These are phyloP conservation scores for Globisporangium rhizosaccharum DNA, from an alignment of 352 stramenopile genomes.

Conservation along the genomic window DNA sequence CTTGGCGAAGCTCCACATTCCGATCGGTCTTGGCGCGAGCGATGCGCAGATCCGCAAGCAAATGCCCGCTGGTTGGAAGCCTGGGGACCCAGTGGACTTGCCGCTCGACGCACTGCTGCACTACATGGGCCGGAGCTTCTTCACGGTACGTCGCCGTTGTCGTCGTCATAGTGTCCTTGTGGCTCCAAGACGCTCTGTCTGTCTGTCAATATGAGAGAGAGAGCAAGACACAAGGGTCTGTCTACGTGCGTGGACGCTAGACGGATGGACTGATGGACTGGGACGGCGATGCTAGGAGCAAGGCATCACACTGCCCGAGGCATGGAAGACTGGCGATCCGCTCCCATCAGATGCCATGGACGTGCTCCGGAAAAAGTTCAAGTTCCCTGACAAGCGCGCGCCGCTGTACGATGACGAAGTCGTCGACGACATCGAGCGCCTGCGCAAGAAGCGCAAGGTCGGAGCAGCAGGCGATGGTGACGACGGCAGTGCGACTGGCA, in stretches of 20 bases:
- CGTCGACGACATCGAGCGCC: conserved; percentile 56
- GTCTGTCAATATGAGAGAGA: too few species aligned
- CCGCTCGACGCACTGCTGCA: conserved; percentile 71
- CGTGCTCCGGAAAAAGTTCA: conserved; percentile 75
- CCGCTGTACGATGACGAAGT: conserved; percentile 72
- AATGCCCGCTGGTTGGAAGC: conserved; percentile 75
- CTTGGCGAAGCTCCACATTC: conserved; percentile 50
- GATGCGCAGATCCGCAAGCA: conserved; percentile 72
- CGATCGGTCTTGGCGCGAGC: conserved; percentile 59
- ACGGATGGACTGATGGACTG: background rate
- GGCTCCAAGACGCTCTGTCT: too few species aligned
- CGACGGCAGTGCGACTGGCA: conserved; percentile 22
- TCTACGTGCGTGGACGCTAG: background rate
- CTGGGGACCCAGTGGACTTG: conserved; percentile 72
- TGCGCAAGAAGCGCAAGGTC: conserved; percentile 67
- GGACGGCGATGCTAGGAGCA: conserved; percentile 35
- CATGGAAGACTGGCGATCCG: conserved; percentile 66
- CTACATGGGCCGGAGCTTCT: conserved; percentile 76
- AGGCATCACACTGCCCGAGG: conserved; percentile 58
- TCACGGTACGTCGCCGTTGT: conserved; percentile 26
- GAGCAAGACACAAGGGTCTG: background rate
- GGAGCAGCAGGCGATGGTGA: conserved; percentile 21
- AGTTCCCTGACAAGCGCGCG: conserved; percentile 60
- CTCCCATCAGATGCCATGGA: conserved; percentile 72
- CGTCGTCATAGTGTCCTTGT: background rate